Evolutionary conservation across 2,329 filamentous ascomycete species (phyloP).

Genomic region (Pseudogymnoascus sp.): DNA sequence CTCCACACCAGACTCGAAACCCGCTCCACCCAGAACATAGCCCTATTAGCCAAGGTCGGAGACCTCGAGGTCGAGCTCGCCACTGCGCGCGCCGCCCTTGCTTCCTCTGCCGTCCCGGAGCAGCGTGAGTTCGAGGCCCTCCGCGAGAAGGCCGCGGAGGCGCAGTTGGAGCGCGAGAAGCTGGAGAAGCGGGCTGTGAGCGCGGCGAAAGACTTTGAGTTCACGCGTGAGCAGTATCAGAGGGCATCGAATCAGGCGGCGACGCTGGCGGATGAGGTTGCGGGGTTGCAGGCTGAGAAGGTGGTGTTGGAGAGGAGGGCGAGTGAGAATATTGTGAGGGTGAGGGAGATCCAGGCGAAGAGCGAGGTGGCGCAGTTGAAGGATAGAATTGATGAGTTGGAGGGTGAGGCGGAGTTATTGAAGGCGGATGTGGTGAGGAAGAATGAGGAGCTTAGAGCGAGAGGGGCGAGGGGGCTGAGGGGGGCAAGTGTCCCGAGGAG

Average conservation of each 20-base stretch:
- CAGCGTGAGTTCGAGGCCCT: constrained; percentile 34
- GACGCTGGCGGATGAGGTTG: constrained; percentile 17
- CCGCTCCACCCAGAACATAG: constrained; percentile 16
- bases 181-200: constrained; percentile 17
- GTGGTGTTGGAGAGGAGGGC: constrained; percentile 18
- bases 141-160: not conserved
- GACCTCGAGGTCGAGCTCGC: constrained; percentile 24
- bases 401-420: constrained; percentile 23
- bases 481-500: constrained; percentile 25
- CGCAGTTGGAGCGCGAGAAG: constrained; percentile 18
- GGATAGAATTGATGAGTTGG: constrained; percentile 29
- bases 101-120: constrained; percentile 31
- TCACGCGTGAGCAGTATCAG: constrained; percentile 25
- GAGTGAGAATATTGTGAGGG: constrained; percentile 20
- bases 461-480: constrained; percentile 32
- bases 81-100: constrained; percentile 14
- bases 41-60: constrained; percentile 23
- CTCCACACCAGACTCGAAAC: constrained; percentile 19
- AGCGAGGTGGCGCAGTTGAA: constrained; percentile 17
- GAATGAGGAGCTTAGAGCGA: constrained; percentile 31
- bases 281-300: constrained; percentile 15
- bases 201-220: constrained; percentile 23
- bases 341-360: constrained; percentile 23
- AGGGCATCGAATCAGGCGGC: constrained; percentile 19
- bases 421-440: constrained; percentile 32